Evolutionary conservation across 108 stramenopile species (phyloP).

Genomic region (Discostella stelligeroides): DNA sequence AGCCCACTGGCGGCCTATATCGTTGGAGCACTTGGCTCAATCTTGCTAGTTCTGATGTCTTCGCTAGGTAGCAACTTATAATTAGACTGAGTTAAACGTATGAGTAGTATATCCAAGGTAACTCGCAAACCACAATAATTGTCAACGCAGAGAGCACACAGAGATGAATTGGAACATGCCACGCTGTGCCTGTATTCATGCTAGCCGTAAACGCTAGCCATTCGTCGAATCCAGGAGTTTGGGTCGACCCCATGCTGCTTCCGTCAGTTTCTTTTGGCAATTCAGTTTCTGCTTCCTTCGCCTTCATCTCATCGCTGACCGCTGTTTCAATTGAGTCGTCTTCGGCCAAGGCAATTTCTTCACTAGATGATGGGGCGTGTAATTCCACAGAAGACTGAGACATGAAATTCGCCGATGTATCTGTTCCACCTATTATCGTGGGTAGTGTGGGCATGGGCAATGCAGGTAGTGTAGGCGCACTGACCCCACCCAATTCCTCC

Average conservation of each 20-base stretch:
- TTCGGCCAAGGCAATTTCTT: background rate
- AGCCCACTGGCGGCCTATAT: slow-evolving; percentile 61
- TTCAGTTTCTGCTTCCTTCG: background rate
- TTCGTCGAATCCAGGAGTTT: too few relatives aligned
- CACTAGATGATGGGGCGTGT: background rate
- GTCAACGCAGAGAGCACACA: too few relatives aligned
- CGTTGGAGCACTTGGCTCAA: slow-evolving; percentile 61
- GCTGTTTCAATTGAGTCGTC: background rate
- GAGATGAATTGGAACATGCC: too few relatives aligned
- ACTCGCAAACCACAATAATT: too few relatives aligned
- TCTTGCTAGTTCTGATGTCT: background rate
- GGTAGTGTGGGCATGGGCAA: slow-evolving; percentile 8
- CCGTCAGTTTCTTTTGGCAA: too few relatives aligned
- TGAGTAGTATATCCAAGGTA: too few relatives aligned
- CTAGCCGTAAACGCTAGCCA: too few relatives aligned
- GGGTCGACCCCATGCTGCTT: too few relatives aligned
- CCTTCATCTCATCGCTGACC: background rate
- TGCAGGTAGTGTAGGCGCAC: slow-evolving; percentile 1
- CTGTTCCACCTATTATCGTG: background rate
- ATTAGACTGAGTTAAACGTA: too few relatives aligned
- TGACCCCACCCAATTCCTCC: background rate
- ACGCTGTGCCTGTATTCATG: too few relatives aligned
- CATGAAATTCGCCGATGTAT: background rate
- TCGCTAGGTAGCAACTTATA: too few relatives aligned
- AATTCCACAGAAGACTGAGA: background rate